Evolutionary conservation across 1,284 basidiomycete genomes (phyloP).

Genomic region (Somion occarium): DNA sequence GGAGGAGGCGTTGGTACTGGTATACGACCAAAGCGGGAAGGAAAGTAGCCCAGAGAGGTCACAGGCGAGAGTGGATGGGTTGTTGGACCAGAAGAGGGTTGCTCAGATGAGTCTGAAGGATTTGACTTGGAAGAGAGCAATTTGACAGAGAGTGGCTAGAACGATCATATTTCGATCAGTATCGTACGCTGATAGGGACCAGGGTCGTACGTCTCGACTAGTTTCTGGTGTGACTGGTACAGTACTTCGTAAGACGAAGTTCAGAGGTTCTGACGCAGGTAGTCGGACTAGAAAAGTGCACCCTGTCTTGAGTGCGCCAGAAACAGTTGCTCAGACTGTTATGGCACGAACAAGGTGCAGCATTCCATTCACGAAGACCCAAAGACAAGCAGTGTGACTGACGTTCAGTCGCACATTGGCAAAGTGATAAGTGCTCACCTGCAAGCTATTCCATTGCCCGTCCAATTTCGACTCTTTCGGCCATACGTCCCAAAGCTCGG

Average conservation of each 20-base stretch:
- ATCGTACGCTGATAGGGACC: no score
- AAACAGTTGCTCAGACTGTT: no score
- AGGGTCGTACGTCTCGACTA: no score
- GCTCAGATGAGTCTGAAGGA: neutral
- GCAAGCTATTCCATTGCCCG: neutral
- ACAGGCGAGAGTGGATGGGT: neutral
- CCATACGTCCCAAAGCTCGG: conserved; percentile 17
- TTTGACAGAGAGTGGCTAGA: neutral
- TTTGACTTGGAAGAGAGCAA: neutral
- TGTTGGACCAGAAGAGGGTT: neutral
- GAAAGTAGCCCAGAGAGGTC: neutral
- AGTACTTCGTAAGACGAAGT: no score
- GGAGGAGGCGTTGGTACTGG: neutral
- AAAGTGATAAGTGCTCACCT: neutral
- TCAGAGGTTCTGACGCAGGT: no score
- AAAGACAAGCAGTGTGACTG: no score
- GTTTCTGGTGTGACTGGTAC: no score
- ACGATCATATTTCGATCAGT: neutral
- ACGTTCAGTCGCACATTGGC: no score
- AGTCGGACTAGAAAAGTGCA: no score
- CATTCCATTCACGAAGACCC: no score
- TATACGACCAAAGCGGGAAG: neutral
- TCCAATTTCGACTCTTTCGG: conserved; percentile 1
- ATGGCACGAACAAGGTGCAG: neutral
- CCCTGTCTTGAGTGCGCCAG: no score